Base-by-base conservation (phyloP, 176 grass and related monocot species). In the Chloris gayana region DNA sequence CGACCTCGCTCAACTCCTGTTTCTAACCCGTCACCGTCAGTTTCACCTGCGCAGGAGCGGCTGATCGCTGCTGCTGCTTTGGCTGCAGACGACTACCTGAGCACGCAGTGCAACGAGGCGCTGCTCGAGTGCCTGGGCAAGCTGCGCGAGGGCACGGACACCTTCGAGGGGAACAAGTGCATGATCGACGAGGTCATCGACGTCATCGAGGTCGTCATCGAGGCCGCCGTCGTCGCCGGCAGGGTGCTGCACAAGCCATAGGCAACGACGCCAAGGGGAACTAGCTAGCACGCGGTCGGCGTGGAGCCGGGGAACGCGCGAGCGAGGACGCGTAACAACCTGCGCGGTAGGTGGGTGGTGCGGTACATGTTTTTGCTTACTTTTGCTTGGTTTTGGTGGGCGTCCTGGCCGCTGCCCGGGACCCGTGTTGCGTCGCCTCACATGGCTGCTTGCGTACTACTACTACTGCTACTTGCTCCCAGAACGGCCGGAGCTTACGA, bases 101-200 rank as follows among this genome's bases (percentile, higher is more conserved):
- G 86, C 78, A 89, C 81, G 73, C 47, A 70, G 63, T 98, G 95
- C 88, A 98, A 91, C 71, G 80, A 91, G 75, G 76, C 71, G 26
- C 81, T 98, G 56, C 75, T 95, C 26, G 75, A 89, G 27, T 98
- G 95, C 84, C 75, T 98, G 67, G 81, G 57, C 9, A 62, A 41
- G 45, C 82, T 95, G 90, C 89, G 78, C 59, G 49, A 73, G 41
- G 38, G 70, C 53, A 62, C 80, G 58, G 51, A 59, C 25, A 93
- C 92, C 26, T 98, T 98, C 82, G 31, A 83, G 35, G 92, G 90
- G 54, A 98, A 93, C 86, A 92, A 89, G 74, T 98, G 95, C 86
- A 83, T 84, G 90, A 84, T 95, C 83, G 87, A 90, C 67, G 76
- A 98, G 86, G 95, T 95, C 83, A 93, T 91, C 72, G 88, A 95